Evolutionary conservation across 176 grass and related monocot genomes (phyloP), one percentile per base, ranked within the genome.

Genomic region (Leersia perrieri): DNA sequence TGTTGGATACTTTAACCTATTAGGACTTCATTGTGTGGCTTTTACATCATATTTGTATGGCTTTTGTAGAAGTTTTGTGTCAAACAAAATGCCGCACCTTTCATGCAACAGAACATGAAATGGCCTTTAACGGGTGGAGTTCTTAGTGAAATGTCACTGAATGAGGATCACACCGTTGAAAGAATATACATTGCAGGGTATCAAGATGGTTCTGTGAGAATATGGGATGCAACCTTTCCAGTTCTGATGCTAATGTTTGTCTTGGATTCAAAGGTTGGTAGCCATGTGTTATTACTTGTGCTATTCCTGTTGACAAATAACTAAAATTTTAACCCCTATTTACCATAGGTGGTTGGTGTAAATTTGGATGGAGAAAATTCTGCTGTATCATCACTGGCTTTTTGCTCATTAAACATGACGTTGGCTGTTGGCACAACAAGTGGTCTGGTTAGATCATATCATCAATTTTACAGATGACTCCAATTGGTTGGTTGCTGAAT

Each of bases 81-180:
- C 74, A 84, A 78, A 72, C 88, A 83, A 86, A 70, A 25, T 77
- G 77, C 30, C 31, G 40, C 67, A 26, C 63, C 42, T 67, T 80
- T 79, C 38, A 69, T 94, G 83, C 75, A 81, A 55, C 69, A 60
- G 25, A 93, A 89, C n/a, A 85, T 85, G 77, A 91, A 92, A 81
- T 98, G 95, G 95, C 95, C 90, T 86, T 81, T 98, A 81, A 98
- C 95, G 83, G 95, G 95, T 87, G 95, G 95, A 40, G 92, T 94
- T 82, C 92, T 86, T 67, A 92, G 90, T 91, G 92, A 98, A 89
- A 88, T 98, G 83, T 93, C 88, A 30, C 39, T 88, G 71, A 83
- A 76, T 15, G 79, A 94, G 87, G 75, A 93, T 61, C 75, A 78
- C 74, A 78, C 18, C 29, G 65, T 98, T 74, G 83, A 89, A 90